phyloP scores from a whole-genome alignment of 345 rosid genomes.

The Turnera subulata region DNA sequence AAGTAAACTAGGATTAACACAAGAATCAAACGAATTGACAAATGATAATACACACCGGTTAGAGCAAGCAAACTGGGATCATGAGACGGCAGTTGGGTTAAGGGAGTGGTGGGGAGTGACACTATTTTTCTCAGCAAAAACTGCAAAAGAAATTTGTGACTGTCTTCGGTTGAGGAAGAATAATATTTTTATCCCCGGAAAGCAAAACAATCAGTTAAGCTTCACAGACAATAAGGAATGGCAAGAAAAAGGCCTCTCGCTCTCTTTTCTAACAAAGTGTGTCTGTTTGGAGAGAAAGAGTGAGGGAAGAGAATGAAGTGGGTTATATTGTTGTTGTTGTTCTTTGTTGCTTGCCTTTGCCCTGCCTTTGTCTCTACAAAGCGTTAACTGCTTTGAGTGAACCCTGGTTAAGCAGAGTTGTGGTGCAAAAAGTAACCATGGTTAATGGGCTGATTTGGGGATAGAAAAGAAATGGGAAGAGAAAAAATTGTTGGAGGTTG shows the following conservation, averaged over 20 bases:
- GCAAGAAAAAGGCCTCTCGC: conserved; percentile 7
- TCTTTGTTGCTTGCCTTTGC: too few species aligned
- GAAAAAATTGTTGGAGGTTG: conserved; percentile 23
- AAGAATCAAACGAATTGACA: conserved; percentile 11
- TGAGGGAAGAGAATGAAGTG: background rate
- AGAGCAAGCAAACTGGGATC: conserved; percentile 19
- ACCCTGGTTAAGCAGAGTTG: conserved; percentile 31
- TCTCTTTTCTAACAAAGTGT: conserved; percentile 4
- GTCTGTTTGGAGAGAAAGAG: background rate
- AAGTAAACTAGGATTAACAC: conserved; percentile 8
- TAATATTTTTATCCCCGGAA: conserved; percentile 6
- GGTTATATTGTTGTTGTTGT: too few species aligned
- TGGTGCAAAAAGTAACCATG: conserved; percentile 27
- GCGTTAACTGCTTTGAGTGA: conserved; percentile 22
- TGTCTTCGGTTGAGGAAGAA: conserved; percentile 12
- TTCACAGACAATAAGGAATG: conserved; percentile 12
- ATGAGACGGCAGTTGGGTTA: conserved; percentile 14
- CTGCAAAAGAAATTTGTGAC: background rate
- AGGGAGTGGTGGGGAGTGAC: conserved; percentile 9
- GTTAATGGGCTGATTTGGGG: conserved; percentile 15
- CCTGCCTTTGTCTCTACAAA: too few species aligned
- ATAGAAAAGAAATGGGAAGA: background rate
- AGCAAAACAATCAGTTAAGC: conserved; percentile 15
- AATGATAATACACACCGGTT: conserved; percentile 32
- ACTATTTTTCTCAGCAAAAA: background rate